These are phyloP conservation scores for Cryptococcus wingfieldii DNA, from an alignment of 1,284 basidiomycete species.

Conservation along the genomic window DNA sequence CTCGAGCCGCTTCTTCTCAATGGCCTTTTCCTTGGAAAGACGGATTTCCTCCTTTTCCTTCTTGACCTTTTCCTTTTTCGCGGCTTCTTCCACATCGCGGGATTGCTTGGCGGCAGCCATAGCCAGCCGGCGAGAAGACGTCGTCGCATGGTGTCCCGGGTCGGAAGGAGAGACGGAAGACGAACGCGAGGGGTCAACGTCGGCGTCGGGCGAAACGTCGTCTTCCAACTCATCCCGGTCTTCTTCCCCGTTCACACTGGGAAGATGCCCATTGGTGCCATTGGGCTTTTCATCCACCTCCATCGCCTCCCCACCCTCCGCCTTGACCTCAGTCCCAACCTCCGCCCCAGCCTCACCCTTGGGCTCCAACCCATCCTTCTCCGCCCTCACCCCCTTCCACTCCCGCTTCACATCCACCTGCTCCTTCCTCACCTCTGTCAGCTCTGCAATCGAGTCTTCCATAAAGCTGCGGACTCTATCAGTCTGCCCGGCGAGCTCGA, in stretches of 20 bases:
- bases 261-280: conserved; percentile 12
- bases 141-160: conserved; percentile 26
- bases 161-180: background rate
- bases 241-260: conserved; percentile 5
- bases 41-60: conserved; percentile 34
- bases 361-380: conserved; percentile 42
- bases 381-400: conserved; percentile 72
- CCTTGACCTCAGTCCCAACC: conserved; percentile 48
- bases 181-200: conserved; percentile 7
- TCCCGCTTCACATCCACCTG: conserved; percentile 88
- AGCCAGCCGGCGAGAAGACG: conserved; percentile 37
- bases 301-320: background rate
- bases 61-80: conserved; percentile 59
- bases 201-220: conserved; percentile 18
- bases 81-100: conserved; percentile 54
- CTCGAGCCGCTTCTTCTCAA: conserved; percentile 71
- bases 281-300: conserved; percentile 23
- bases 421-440: conserved; percentile 91
- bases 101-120: conserved; percentile 44
- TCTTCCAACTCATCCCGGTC: conserved; percentile 45
- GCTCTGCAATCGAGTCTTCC: conserved; percentile 80
- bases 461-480: conserved; percentile 80
- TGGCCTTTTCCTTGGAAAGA: conserved; percentile 22
- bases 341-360: conserved; percentile 37
- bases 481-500: conserved; percentile 83